These are phyloP conservation scores for Trichoderma parareesei DNA, from an alignment of 495 filamentous ascomycete genomes.

Conservation along the genomic window DNA sequence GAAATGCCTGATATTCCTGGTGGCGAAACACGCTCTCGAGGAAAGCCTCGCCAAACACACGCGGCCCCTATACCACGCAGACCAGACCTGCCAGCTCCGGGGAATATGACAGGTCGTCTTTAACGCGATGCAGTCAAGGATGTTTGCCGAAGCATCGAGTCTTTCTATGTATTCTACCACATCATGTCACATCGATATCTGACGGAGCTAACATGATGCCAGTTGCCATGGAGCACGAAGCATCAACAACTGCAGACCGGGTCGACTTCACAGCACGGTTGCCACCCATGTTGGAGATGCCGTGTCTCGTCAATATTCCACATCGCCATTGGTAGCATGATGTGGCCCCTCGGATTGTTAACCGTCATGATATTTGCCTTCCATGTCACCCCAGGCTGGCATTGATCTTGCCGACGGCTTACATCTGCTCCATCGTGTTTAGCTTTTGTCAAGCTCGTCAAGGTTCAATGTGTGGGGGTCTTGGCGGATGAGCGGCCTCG, in stretches of 20 bases:
- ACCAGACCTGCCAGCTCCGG: background rate
- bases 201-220: background rate
- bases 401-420: too few relatives aligned
- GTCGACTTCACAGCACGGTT: too few relatives aligned
- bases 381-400: too few relatives aligned
- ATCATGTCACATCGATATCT: background rate
- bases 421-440: too few relatives aligned
- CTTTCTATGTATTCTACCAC: background rate
- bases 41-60: background rate
- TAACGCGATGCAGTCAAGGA: background rate
- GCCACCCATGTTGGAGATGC: too few relatives aligned
- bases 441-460: too few relatives aligned
- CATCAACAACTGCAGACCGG: background rate
- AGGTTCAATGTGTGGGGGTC: too few relatives aligned
- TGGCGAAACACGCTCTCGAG: background rate
- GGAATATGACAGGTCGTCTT: background rate
- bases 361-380: too few relatives aligned
- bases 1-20: background rate
- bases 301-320: too few relatives aligned
- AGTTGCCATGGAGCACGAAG: background rate
- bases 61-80: conserved; percentile 2
- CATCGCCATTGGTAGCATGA: too few relatives aligned
- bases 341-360: too few relatives aligned
- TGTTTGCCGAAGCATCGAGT: background rate
- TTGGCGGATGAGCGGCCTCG: too few relatives aligned